A percentile compares a stretch with the other conserved stretches of the same genome.
These are phyloP conservation scores for Pulveroboletus sp. DNA, from an alignment of 768 basidiomycete genomes.

Conservation along the genomic window DNA sequence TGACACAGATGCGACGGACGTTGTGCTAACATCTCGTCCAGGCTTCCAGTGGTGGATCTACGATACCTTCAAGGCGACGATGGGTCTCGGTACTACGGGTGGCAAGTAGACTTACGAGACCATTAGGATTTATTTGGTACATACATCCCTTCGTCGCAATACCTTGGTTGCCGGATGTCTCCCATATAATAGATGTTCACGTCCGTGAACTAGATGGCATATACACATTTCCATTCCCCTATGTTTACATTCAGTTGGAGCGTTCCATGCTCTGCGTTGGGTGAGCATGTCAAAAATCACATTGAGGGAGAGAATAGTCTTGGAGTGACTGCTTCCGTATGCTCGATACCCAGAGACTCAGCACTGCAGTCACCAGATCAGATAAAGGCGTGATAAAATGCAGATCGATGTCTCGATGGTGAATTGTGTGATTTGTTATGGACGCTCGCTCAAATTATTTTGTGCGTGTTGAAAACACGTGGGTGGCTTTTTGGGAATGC, in stretches of 20 bases:
- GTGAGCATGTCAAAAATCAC: no score
- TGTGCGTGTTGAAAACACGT: background rate
- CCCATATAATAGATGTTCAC: slow-evolving; percentile 7
- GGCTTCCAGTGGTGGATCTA: slow-evolving; percentile 96
- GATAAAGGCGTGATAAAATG: no score
- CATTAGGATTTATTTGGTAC: background rate
- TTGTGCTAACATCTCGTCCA: slow-evolving; percentile 18
- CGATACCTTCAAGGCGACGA: slow-evolving; percentile 75
- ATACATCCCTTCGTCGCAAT: slow-evolving; percentile 3
- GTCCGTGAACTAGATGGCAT: background rate
- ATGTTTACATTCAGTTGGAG: no score
- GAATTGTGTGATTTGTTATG: no score
- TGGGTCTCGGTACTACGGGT: slow-evolving; percentile 85
- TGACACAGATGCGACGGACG: background rate
- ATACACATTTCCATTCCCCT: background rate
- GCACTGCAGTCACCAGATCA: no score
- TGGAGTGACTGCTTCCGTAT: no score
- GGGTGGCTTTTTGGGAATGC: slow-evolving; percentile 12
- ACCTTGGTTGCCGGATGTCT: background rate
- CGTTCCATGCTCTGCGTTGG: no score
- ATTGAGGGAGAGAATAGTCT: no score
- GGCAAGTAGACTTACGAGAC: slow-evolving; percentile 56
- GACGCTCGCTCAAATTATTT: background rate
- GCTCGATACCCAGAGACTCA: no score
- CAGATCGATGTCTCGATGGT: no score